phyloP scores from a whole-genome alignment of 2,329 filamentous ascomycete species.

The Colletotrichum higginsianum region DNA sequence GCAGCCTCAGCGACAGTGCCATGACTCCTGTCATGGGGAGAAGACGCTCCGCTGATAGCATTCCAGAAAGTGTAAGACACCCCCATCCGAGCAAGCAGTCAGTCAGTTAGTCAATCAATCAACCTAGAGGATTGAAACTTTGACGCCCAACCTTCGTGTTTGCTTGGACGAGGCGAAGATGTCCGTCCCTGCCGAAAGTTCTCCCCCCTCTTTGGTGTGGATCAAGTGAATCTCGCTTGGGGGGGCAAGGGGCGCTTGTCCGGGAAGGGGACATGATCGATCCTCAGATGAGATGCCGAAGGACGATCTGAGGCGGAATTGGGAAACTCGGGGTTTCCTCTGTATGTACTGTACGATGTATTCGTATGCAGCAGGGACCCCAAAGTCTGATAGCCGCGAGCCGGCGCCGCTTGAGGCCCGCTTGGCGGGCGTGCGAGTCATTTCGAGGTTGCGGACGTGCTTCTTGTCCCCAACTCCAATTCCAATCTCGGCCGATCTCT shows the following conservation, averaged over 20 bases:
- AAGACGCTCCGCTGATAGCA: background rate
- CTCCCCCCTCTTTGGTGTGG: background rate
- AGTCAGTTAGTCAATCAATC: conserved; percentile 1
- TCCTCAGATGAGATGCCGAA: conserved; percentile 35
- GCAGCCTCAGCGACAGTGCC: conserved; percentile 23
- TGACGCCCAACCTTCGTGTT: conserved; percentile 14
- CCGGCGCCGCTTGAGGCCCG: background rate
- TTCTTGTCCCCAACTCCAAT: background rate
- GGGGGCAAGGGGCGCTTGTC: conserved; percentile 1
- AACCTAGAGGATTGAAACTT: background rate
- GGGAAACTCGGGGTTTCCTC: background rate
- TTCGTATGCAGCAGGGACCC: background rate
- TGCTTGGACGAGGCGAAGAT: conserved; percentile 7
- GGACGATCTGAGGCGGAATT: conserved; percentile 16
- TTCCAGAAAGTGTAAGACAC: conserved; percentile 17
- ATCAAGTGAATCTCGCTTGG: conserved; percentile 29
- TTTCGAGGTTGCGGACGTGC: conserved; percentile 25
- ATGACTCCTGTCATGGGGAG: background rate
- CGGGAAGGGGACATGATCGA: conserved; percentile 30
- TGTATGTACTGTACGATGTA: no score
- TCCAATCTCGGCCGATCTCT: conserved; percentile 31
- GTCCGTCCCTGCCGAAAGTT: conserved; percentile 7
- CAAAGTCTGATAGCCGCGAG: conserved; percentile 25
- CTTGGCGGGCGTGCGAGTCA: conserved; percentile 35
- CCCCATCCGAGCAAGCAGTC: conserved; percentile 30